phyloP scores from a whole-genome alignment of 2,329 filamentous ascomycete species.

The Aspergillus pseudoviridinutans region DNA sequence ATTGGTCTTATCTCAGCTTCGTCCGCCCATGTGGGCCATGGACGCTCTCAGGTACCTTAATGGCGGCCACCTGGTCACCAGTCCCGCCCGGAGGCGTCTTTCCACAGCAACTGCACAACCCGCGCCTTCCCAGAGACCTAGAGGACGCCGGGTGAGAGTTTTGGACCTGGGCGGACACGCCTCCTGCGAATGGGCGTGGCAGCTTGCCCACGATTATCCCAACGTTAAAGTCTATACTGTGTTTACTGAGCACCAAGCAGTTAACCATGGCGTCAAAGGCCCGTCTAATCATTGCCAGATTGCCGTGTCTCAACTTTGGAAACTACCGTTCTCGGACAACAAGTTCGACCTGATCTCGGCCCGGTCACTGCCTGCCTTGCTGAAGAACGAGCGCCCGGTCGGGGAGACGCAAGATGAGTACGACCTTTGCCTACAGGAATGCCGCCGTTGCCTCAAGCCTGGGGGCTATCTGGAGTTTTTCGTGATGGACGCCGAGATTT shows the following conservation, averaged over 20 bases:
- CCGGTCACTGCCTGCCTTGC: conserved; percentile 76
- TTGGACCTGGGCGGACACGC: conserved; percentile 83
- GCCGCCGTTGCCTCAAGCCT: conserved; percentile 85
- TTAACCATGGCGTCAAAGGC: conserved; percentile 72
- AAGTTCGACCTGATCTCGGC: conserved; percentile 92
- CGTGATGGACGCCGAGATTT: conserved; percentile 83
- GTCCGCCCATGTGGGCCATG: conserved; percentile 58
- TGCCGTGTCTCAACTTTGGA: conserved; percentile 70
- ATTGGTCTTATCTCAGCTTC: conserved; percentile 70
- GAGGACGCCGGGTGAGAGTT: conserved; percentile 57
- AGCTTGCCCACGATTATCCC: conserved; percentile 80
- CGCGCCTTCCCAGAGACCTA: conserved; percentile 23
- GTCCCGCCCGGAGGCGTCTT: conserved; percentile 43
- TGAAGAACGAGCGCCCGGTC: conserved; percentile 64
- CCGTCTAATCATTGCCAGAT: conserved; percentile 85
- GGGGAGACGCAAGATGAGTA: conserved; percentile 77
- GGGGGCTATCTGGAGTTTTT: conserved; percentile 90
- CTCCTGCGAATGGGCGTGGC: conserved; percentile 93
- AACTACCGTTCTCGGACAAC: conserved; percentile 77
- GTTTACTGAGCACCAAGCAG: conserved; percentile 68
- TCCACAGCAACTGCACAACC: conserved; percentile 23
- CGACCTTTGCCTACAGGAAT: conserved; percentile 78
- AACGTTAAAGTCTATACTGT: conserved; percentile 85
- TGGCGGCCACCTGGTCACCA: conserved; percentile 57
- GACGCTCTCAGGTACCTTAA: conserved; percentile 59